phyloP scores from a whole-genome alignment of 2,329 filamentous ascomycete genomes.

The Cladophialophora bantiana region DNA sequence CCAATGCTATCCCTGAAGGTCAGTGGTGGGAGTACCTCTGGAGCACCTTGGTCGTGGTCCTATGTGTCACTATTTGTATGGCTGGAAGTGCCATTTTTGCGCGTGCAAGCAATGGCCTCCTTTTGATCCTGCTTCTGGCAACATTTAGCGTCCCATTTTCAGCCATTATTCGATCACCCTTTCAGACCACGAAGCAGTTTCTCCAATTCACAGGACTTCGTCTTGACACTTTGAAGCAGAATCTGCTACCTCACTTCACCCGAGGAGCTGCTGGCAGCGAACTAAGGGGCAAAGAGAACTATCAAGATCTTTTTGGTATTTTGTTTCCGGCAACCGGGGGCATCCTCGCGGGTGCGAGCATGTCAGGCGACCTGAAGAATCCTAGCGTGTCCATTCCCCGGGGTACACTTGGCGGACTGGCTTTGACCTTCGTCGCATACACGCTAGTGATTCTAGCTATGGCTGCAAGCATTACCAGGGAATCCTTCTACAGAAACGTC shows the following conservation, averaged over 20 bases:
- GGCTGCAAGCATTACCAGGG: conserved; percentile 75
- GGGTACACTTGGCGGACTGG: conserved; percentile 80
- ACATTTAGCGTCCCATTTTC: conserved; percentile 84
- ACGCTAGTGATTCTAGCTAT: conserved; percentile 78
- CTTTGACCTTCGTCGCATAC: conserved; percentile 78
- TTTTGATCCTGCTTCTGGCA: conserved; percentile 73
- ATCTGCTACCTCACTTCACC: conserved; percentile 72
- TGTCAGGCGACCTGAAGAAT: conserved; percentile 85
- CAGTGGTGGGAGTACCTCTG: conserved; percentile 81
- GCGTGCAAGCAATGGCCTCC: conserved; percentile 77
- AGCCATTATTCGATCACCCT: conserved; percentile 72
- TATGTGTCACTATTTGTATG: conserved; percentile 78
- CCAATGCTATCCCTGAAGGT: conserved; percentile 69
- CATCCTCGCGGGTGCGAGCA: conserved; percentile 76
- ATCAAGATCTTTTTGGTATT: conserved; percentile 84
- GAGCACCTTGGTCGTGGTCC: conserved; percentile 72
- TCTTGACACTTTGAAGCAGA: conserved; percentile 72
- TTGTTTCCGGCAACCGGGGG: conserved; percentile 75
- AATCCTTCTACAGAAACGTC: conserved; percentile 74
- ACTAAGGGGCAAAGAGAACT: conserved; percentile 70
- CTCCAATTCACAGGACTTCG: conserved; percentile 82
- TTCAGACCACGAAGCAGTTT: conserved; percentile 65
- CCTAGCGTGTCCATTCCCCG: conserved; percentile 84
- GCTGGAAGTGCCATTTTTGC: conserved; percentile 82
- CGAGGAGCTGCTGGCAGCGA: conserved; percentile 68